Evolutionary conservation across 2,329 filamentous ascomycete species (phyloP), one percentile per base, ranked within the genome.

Genomic region (Neoascochyta sp.): DNA sequence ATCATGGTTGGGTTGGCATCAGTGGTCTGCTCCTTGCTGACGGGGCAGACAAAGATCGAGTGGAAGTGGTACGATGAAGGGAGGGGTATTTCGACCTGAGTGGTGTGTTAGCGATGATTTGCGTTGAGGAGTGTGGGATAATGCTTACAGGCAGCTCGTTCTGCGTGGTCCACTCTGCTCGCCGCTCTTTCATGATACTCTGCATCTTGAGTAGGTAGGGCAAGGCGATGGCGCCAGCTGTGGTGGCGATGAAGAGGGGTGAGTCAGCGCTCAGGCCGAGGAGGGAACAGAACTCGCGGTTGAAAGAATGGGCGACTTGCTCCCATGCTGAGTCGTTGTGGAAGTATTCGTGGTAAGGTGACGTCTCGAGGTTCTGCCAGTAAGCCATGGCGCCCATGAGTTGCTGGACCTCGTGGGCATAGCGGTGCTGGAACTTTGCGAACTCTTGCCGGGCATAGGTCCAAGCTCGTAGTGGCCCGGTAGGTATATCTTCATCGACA

Each of bases 11-110:
- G 92, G 60, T 98, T 98, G 14, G 74, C 68, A 53, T 94, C 88
- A 0, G 90, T 98, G 0, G 85, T 88, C 63, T 98, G 92, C 58
- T 95, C 92, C 62, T 96, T 96, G 52, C 83, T 89, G 4, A 98
- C 92, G 0, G 92, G 92, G 56, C 92, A 98, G 22, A 98, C 92
- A 58, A 98, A 98, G 56, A 98, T 95, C 33, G 85, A 85, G 63
- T 98, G 92, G 69, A 94, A 98, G 29, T 76, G 70, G 54, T 81
- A 83, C 5, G 71, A 70, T 2, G 73, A 74, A 3, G 80, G 80
- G 4, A 83, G 65, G 0, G 80, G 75, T 10, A 81, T 81, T 61
- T 83, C 80, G 23, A 81, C 75, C 72, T 75, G 32, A 18, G 8
- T 5, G 20, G 20, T 21, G 22, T 26, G 10, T 34, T 33, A 36